Evolutionary conservation across 1,284 basidiomycete species (phyloP), one percentile per base, ranked within the genome.

Genomic region (Ceratobasidium sp.): DNA sequence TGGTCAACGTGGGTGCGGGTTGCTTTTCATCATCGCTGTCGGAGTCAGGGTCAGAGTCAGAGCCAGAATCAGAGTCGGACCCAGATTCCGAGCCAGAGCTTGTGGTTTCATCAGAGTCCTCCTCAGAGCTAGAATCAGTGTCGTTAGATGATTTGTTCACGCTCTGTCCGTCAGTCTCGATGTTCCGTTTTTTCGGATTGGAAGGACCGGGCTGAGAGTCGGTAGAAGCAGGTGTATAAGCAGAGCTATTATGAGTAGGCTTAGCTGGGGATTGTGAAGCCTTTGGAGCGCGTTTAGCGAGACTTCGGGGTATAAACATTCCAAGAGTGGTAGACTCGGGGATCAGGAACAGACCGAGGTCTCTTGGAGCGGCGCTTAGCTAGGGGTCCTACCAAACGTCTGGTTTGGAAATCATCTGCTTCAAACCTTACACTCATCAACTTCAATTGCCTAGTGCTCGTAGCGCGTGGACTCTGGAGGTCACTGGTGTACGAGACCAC

Each of bases 401-500:
- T 13, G 26, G 28, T 10, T 28, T 13, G 26, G 28, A 26, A 13
- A 3, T 28, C 12, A 3, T 28, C 12, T 57, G 10, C 54, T 59
- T 28, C 13, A 28, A 59, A 28, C 26, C 13, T 26, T 26, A 33
- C 33, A 1, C 4, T 33, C 33, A 33, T 33, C 1, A 4, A 4
- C 10, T 48, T 10, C 7, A 13, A 48, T 48, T 48, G 4, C 54
- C 46, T 64, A 86, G 84, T 86, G 85, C 56, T 74, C 82, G 33
- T 33, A 33, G 33, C 33, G 33, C 1, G 33, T 33, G n/a, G n/a
- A n/a, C n/a, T n/a, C n/a, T n/a, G 48, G 4, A 50, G 48, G n/a
- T 15, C 15, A 4, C 4, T 17, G 48, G 17, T 17, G 15, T 50
- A 50, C n/a, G 10, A 50, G 15, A 50, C 4, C 4, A 33, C 54